Conservation (phyloP, 2,329 filamentous ascomycete species). For the Colletotrichum tofieldiae region DNA sequence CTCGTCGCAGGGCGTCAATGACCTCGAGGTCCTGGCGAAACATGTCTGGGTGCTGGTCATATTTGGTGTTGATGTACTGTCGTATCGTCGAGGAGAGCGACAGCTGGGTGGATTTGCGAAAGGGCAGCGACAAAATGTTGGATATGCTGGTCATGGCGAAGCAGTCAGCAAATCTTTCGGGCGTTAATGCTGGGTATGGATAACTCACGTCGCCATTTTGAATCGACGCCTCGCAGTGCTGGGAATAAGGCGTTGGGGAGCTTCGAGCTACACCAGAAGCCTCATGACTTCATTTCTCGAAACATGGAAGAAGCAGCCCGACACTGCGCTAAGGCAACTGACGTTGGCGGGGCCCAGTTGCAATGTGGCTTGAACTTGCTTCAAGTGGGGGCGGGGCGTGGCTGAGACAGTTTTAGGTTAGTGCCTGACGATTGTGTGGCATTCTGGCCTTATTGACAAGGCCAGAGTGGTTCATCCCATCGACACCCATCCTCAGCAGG, state of each 20-base stretch:
- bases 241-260: conserved; percentile 9
- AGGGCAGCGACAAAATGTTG: conserved; percentile 85
- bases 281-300: conserved; percentile 41
- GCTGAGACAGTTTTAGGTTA: conserved; percentile 10
- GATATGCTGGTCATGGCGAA: conserved; percentile 48
- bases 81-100: conserved; percentile 87
- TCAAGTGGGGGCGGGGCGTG: conserved; percentile 35
- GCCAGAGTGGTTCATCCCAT: conserved; percentile 16
- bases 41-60: conserved; percentile 99
- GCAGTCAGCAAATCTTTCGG: background rate
- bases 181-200: no score
- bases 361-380: conserved; percentile 19
- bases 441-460: background rate
- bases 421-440: background rate
- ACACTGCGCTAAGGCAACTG: conserved; percentile 16
- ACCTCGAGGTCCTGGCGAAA: conserved; percentile 88
- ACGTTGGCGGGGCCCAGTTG: conserved; percentile 42
- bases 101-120: conserved; percentile 86
- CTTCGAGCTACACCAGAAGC: conserved; percentile 29
- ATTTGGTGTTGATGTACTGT: conserved; percentile 97
- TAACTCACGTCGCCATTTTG: conserved; percentile 50
- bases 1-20: conserved; percentile 85
- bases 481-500: no score
- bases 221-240: conserved; percentile 7
- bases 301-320: conserved; percentile 29